Evolutionary conservation across 352 stramenopile genomes (phyloP), one percentile per base, ranked within the genome.

Genomic region (Phytophthora aleatoria): DNA sequence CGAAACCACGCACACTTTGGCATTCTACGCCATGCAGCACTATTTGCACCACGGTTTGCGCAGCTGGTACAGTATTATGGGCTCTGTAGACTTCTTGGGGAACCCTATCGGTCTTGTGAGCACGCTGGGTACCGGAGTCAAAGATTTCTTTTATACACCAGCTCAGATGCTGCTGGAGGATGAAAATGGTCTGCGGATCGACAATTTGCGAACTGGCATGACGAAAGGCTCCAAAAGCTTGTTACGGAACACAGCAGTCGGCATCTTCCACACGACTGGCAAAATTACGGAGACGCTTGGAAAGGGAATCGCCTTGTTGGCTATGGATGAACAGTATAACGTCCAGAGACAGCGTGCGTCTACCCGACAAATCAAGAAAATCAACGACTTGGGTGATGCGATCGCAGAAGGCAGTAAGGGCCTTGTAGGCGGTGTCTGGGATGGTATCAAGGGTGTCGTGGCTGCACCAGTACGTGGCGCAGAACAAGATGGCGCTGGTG

Each of bases 101-200:
- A 96, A 96, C 50, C 92, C 92, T 1, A 92, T 96, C 31, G 91
- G 91, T 2, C 81, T 98, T 13, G 88, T 97, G 44, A 95, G 84
- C 48, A 95, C 89, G 3, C 64, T 98, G 7, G 90, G 90, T 31
- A 88, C 91, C 0, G 93, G 93, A 27, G 91, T 98, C 5, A 94
- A 95, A 41, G 93, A 98, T 57, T 98, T 98, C 72, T 98, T 98
- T 62, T 98, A 97, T 69, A 97, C 96, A 26, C 93, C 93, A 15
- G 92, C 91, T 12, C 87, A 98, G 67, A 97, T 97, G 75, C 73
- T 98, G 13, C 76, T 98, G 12, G 90, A 95, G 67, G 81, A 97
- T 49, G 90, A 96, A 55, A 90, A 94, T 30, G 88, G 87, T 3
- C 44, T 95, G 8, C 77, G 87, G 0, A 95, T 96, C 41, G 85